A percentile compares a stretch with the other conserved stretches of the same genome.
Conservation (phyloP, 768 basidiomycete genomes). For the Pleurotus djamor region DNA sequence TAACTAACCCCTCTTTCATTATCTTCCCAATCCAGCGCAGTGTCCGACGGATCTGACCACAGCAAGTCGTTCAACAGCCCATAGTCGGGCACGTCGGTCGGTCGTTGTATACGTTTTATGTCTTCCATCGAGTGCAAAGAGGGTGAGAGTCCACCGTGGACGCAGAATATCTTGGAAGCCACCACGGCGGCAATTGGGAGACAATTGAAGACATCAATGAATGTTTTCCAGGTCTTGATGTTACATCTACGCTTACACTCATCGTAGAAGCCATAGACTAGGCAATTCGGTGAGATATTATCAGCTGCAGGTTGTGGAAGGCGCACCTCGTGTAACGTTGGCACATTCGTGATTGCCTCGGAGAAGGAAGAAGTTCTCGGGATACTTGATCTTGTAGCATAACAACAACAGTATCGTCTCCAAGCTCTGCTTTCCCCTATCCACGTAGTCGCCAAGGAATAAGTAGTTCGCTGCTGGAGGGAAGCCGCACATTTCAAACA, state of each 20-base stretch:
- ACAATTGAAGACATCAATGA: slow-evolving; percentile 99
- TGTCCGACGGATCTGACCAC: slow-evolving; percentile 98
- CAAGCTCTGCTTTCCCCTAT: slow-evolving; percentile 96
- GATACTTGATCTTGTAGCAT: slow-evolving; percentile 99
- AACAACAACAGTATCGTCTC: slow-evolving; percentile 96
- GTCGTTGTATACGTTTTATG: slow-evolving; percentile 95
- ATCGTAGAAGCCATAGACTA: slow-evolving; percentile 99
- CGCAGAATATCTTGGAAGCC: slow-evolving; percentile 99
- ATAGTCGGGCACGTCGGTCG: slow-evolving; percentile 98
- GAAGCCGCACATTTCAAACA: slow-evolving; percentile 99
- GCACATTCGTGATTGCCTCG: slow-evolving; percentile 99
- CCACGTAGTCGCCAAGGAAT: slow-evolving; percentile 98
- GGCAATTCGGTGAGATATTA: slow-evolving; percentile 12
- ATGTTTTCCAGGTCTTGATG: slow-evolving; percentile 99
- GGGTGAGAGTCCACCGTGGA: slow-evolving; percentile 94
- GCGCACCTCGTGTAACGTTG: slow-evolving; percentile 94
- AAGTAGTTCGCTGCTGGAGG: slow-evolving; percentile 97
- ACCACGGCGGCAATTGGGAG: slow-evolving; percentile 98
- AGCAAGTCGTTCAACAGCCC: slow-evolving; percentile 95
- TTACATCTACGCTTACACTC: slow-evolving; percentile 99
- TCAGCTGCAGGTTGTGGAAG: slow-evolving; percentile 5
- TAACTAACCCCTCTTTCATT: slow-evolving; percentile 99
- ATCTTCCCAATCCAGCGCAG: slow-evolving; percentile 98
- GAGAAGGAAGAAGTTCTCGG: slow-evolving; percentile 98
- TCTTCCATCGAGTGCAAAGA: slow-evolving; percentile 97